A percentile compares a stretch with the other conserved stretches of the same genome.
Evolutionary conservation across 2,329 filamentous ascomycete genomes (phyloP).

Genomic region (Colletotrichum sp.): DNA sequence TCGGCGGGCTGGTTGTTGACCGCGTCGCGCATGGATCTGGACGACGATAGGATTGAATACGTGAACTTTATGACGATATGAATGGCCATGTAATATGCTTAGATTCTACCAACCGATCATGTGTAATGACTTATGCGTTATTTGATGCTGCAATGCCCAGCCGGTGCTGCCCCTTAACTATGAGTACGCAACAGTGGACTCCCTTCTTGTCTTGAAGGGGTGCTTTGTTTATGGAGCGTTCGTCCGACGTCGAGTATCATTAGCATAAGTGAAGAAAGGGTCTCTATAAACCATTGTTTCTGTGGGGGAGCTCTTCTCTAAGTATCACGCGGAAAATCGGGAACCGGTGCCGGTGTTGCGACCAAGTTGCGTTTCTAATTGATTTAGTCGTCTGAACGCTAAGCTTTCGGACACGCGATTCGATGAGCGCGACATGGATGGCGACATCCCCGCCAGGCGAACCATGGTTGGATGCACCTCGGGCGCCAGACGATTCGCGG

Average conservation of each 20-base stretch:
- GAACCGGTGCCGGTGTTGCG: not conserved
- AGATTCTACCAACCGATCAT: not conserved
- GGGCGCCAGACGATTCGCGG: slow-evolving; percentile 3
- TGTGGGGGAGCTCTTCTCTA: too few species aligned
- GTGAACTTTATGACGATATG: not conserved
- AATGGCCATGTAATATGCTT: not conserved
- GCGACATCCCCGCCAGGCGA: not conserved
- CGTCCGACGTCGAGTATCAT: not conserved
- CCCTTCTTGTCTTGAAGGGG: not conserved
- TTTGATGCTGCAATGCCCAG: not conserved
- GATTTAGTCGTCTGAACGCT: not conserved
- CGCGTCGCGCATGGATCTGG: slow-evolving; percentile 1
- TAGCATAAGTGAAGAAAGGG: not conserved
- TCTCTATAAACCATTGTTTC: too few species aligned
- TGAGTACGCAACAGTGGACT: not conserved
- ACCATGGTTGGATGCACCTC: not conserved
- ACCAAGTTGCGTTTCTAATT: not conserved
- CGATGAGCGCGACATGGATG: not conserved
- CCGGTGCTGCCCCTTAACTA: accelerated
- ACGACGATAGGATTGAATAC: not conserved
- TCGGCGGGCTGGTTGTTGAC: not conserved
- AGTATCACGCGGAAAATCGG: not conserved
- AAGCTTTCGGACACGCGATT: not conserved
- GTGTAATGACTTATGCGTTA: not conserved
- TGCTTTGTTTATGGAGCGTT: not conserved